Evolutionary conservation across 2,329 filamentous ascomycete genomes (phyloP).

Genomic region (Penicillium sp.): DNA sequence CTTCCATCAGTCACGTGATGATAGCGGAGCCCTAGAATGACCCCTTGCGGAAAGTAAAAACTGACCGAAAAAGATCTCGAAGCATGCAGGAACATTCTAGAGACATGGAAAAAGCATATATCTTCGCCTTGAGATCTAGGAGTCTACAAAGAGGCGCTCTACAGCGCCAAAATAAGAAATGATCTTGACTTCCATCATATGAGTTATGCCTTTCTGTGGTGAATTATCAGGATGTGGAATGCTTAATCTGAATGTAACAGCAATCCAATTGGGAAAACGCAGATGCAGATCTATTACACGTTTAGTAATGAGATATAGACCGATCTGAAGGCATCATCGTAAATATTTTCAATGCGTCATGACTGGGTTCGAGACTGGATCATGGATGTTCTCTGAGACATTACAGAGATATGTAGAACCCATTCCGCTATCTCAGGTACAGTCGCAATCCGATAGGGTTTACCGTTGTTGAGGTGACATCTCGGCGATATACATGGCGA

Average conservation of each 20-base stretch:
- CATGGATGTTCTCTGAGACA: background rate
- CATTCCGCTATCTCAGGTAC: background rate
- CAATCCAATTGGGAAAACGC: background rate
- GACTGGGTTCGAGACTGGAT: background rate
- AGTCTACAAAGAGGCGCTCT: background rate
- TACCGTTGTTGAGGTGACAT: background rate
- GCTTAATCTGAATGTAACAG: background rate
- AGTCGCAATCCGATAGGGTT: background rate
- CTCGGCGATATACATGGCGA: too few relatives aligned
- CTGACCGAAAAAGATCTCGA: background rate
- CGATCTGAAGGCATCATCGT: background rate
- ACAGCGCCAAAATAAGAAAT: background rate
- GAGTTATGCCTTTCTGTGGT: too few relatives aligned
- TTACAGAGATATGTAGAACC: background rate
- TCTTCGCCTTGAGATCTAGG: background rate
- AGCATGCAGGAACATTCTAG: background rate
- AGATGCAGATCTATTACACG: background rate
- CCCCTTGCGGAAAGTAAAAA: background rate
- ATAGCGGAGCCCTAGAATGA: slow-evolving; percentile 8
- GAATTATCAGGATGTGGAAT: background rate
- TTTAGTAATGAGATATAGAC: slow-evolving; percentile 1
- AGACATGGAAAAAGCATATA: background rate
- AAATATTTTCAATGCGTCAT: slow-evolving; percentile 13
- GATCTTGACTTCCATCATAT: background rate
- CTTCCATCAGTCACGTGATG: slow-evolving; percentile 15